phyloP scores from a whole-genome alignment of 2,329 filamentous ascomycete species.

The Trematosphaeria pertusa region DNA sequence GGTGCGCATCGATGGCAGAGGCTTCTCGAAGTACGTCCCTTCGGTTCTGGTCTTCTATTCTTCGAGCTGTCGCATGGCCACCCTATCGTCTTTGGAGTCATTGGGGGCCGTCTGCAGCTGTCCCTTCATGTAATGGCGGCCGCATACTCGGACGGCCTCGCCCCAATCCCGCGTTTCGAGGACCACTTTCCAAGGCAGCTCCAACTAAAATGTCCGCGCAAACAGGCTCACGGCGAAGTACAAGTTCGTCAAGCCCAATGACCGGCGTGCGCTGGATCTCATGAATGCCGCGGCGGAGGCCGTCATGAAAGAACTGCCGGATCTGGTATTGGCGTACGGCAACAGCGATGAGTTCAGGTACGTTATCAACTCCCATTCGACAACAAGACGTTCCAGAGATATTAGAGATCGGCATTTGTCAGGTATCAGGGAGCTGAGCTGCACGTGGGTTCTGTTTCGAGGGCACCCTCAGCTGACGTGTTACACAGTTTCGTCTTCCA shows the following conservation, averaged over 20 bases:
- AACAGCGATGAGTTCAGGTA: constrained; percentile 93
- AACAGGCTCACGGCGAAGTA: constrained; percentile 81
- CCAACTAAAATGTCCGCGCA: constrained; percentile 6
- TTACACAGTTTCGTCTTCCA: constrained; percentile 83
- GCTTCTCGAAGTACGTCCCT: constrained; percentile 82
- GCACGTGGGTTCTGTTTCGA: constrained; percentile 22
- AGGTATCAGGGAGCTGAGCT: constrained; percentile 4
- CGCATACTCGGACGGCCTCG: constrained; percentile 1
- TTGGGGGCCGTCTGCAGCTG: constrained; percentile 21
- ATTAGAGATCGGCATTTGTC: constrained; percentile 18
- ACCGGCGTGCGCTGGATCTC: constrained; percentile 81
- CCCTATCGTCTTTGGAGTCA: constrained; percentile 6
- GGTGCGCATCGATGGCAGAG: constrained; percentile 89
- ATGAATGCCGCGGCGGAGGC: constrained; percentile 94
- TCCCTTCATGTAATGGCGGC: constrained; percentile 13
- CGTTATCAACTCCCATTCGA: constrained; percentile 13
- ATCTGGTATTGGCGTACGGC: constrained; percentile 88
- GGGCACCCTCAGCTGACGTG: constrained; percentile 30
- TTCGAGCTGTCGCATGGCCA: constrained; percentile 8
- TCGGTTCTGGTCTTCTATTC: constrained; percentile 11
- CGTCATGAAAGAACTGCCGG: constrained; percentile 82
- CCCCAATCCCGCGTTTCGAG: constrained; percentile 5
- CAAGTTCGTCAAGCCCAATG: constrained; percentile 90
- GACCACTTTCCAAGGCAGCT: constrained; percentile 8
- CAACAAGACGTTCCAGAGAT: constrained; percentile 20